phyloP scores from a whole-genome alignment of 2,329 filamentous ascomycete genomes.

The Bretziella fagacearum region DNA sequence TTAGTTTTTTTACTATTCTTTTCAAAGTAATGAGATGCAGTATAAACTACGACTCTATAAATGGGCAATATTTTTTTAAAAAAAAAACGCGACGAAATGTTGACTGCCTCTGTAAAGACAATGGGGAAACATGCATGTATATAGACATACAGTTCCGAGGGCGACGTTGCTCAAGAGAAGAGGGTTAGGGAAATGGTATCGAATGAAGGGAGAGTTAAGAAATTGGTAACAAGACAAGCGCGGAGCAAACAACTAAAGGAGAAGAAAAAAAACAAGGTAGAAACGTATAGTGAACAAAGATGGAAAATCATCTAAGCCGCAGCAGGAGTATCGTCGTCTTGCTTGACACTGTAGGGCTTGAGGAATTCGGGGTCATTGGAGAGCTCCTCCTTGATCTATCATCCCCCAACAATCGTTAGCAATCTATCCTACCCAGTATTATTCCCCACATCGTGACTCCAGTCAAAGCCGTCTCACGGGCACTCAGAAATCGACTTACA shows the following conservation, averaged over 20 bases:
- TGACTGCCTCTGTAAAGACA: too few relatives aligned
- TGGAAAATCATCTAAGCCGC: neutral
- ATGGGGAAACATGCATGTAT: too few relatives aligned
- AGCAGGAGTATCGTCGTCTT: conserved; percentile 23
- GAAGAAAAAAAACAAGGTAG: neutral
- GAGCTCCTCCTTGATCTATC: conserved; percentile 82
- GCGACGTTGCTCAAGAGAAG: neutral
- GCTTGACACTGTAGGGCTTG: conserved; percentile 47
- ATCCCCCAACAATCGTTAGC: neutral
- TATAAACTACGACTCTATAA: too few relatives aligned
- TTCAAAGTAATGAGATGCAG: too few relatives aligned
- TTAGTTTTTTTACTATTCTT: too few relatives aligned
- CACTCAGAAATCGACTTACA: conserved; percentile 39
- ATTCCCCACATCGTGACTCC: too few relatives aligned
- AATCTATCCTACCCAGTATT: neutral
- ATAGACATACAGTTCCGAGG: too few relatives aligned
- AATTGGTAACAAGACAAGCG: neutral
- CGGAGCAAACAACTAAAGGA: neutral
- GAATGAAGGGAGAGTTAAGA: neutral
- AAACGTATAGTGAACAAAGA: neutral
- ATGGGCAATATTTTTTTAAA: too few relatives aligned
- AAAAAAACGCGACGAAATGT: too few relatives aligned
- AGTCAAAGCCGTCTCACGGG: too few relatives aligned
- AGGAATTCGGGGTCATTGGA: conserved; percentile 71
- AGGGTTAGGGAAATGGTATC: neutral